Base-by-base conservation (phyloP, 345 rosid species). In the Excoecaria agallocha region DNA sequence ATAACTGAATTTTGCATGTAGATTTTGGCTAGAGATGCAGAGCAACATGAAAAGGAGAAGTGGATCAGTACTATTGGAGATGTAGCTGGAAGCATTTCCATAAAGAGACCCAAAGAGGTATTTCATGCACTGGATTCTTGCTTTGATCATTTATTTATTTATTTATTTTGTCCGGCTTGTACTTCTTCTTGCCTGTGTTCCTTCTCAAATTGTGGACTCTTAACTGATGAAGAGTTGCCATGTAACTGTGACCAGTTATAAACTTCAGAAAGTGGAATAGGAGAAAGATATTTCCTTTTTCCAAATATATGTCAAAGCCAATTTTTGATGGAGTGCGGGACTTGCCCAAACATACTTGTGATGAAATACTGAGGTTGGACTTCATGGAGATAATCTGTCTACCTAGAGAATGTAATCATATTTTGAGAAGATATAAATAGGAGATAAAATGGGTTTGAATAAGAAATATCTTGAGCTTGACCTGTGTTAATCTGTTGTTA, bases 31-130 rank as follows among this genome's bases (percentile, higher is more conserved):
- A 90, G 97, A 80, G 90, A 79, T 76, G 90, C 95, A 58, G 98
- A 92, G 83, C 93, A 87, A 74, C 88, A 77, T 75, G 97, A 87
- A 76, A 86, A 89, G 78, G 98, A 92, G 84, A 94, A 88, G 84
- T 94, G 98, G 98, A 90, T 92, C 80, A 86, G 75, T 86, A 87
- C 92, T 77, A 91, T 94, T 77, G 97, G 98, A 70, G 86, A 85
- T 79, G 61, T 92, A 80, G 97, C 97, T 75, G 85, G 92, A 64
- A 87, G 90, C 85, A 89, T 94, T 80, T 91, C 95, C 70, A 94
- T 94, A 63, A 94, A 94, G 88, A 94, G 97, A 82, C 98, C 98
- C 60, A 94, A 94, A 81, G 98, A 92, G 92, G 97, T 94, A 81
- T 77, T 49, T 55, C 41, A 57, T 57, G 74, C 52, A 25, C 35